Base-by-base conservation (phyloP, 2,329 filamentous ascomycete genomes). In the Orbilia brochopaga region DNA sequence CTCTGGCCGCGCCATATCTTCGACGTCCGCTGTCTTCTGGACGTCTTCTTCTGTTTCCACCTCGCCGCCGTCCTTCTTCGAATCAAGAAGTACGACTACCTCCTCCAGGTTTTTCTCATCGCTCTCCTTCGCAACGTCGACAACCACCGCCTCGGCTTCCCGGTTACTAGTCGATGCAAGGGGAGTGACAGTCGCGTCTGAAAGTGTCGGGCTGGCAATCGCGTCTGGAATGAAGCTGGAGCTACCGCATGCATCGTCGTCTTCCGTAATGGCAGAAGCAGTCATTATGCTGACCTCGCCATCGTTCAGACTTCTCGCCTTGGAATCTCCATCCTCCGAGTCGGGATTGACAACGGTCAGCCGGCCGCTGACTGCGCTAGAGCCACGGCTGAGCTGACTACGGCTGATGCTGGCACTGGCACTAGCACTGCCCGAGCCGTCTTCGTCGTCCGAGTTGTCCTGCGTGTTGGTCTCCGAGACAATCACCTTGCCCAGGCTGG, bases 241-340 rank as follows among this genome's bases (percentile, higher is more conserved):
- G 21, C 27, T 30, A 3, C 7, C 15, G 3, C 37, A 27, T 2
- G 17, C 56, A 40, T 67, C 69, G 19, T 67, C 63, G 42, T 73
- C n/a, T n/a, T n/a, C 69, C 7, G 69, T 73, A 3, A 67, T 44
- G 13, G 32, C 69, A 1, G 69, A 72, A 0, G 60, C 67, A 3
- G 67, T 72, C 54, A 72, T 62, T 32, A 66, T 66, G 35, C 69
- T 73, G n/a, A 63, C 44, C 37, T 66, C 69, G 10, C 61, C 69
- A 44, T 66, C 69, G 24, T 67, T 62, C 17, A 54, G 8, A 15
- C 30, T 56, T 35, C 27, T 59, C 35, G 35, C 37, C 37, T 54
- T 54, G 2, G 58, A 10, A 24, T 35, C 42, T 5, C 21, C 52
- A 15, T 59, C 65, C 24, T 60, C 63, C 21, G 48, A 17, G 55